Evolutionary conservation across 140 eudicot species (phyloP), one percentile per base, ranked within the genome.

Genomic region (Anethum foeniculum): DNA sequence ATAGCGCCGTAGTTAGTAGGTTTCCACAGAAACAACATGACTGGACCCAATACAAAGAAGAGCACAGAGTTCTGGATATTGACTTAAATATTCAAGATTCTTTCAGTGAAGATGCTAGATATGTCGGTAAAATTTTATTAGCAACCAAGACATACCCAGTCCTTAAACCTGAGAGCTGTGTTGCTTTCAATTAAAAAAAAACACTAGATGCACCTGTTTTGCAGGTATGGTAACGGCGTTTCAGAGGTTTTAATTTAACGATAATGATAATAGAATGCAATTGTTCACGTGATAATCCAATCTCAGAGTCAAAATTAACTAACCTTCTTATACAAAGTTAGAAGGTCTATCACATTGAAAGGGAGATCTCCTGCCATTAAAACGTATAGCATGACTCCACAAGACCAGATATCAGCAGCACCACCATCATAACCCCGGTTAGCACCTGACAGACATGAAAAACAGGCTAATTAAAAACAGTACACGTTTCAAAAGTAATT

Each of bases 331-430:
- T 88, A 92, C 88, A 95, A 86, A 60, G 96, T 85, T 77, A 93
- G 86, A 34, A 95, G 97, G 83, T 90, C 88, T 75, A 86, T 80
- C 82, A 92, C 99, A 25, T 92, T 92, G 78, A 95, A 95, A 30
- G 99, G 97, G 77, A 92, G 93, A 86, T 91, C 90, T 36, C 99
- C 97, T 7, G 96, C 87, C 86, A 95, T 85, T 60, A 92, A 81
- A 84, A 95, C 97, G 90, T 81, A 95, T 34, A 92, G 96, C 75
- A 95, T 88, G 82, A 95, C 93, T 62, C 97, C 99, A 84, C 96
- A 91, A 62, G 97, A 95, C 98, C 99, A 95, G 75, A 95, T 81
- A 88, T 92, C 97, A 52, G 97, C 99, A 75, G 96, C 97, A 60
- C 96, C 96, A 82, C 99, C 99, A 82, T 95, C 97, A 84, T 92